phyloP scores from a whole-genome alignment of 495 filamentous ascomycete genomes.

The Penicillium nucicola region DNA sequence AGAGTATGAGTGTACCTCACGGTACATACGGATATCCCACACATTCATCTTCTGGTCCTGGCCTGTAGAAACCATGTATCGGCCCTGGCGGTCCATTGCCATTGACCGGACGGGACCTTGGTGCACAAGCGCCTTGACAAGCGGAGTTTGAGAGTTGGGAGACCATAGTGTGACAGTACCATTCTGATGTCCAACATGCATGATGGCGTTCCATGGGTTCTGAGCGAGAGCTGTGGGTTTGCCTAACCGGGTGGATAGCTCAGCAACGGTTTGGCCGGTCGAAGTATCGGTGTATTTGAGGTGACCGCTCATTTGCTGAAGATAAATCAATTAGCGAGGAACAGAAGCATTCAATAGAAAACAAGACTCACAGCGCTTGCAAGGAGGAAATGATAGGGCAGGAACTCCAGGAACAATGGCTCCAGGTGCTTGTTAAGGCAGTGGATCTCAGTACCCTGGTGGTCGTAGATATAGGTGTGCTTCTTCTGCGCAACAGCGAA shows the following conservation, averaged over 20 bases:
- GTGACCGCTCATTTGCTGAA: conserved; percentile 73
- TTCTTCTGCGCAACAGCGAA: conserved; percentile 99
- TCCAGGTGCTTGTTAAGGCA: conserved; percentile 86
- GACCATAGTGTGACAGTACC: conserved; percentile 94
- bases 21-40: conserved; percentile 95
- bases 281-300: conserved; percentile 95
- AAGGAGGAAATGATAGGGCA: conserved; percentile 94
- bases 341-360: background rate
- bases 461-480: conserved; percentile 92
- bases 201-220: conserved; percentile 86
- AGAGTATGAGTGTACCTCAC: conserved; percentile 87
- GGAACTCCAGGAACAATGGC: conserved; percentile 91
- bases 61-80: conserved; percentile 93
- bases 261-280: conserved; percentile 79
- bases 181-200: conserved; percentile 90
- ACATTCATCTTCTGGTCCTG: conserved; percentile 90
- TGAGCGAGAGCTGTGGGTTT: conserved; percentile 80
- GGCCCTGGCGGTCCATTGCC: conserved; percentile 82
- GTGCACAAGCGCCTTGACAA: conserved; percentile 94
- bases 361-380: conserved; percentile 67
- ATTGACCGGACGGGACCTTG: conserved; percentile 85
- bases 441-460: conserved; percentile 84
- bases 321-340: conserved; percentile 1
- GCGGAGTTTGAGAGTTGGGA: conserved; percentile 80
- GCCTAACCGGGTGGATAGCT: conserved; percentile 78